These are phyloP conservation scores for Pulveroboletus sp. DNA, from an alignment of 768 basidiomycete species.

Conservation along the genomic window DNA sequence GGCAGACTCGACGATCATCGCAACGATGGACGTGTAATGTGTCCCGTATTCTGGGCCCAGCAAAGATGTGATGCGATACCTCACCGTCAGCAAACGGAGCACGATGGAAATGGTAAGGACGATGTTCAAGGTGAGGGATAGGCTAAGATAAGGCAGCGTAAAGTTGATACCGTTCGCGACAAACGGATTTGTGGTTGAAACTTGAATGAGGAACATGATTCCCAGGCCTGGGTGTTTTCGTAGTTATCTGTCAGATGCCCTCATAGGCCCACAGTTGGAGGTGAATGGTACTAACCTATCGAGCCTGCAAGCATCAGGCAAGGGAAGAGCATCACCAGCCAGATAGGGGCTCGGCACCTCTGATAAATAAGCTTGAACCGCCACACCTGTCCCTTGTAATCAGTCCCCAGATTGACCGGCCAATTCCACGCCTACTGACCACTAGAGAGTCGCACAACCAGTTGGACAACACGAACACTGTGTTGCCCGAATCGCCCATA, in stretches of 20 bases:
- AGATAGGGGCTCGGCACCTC: not conserved
- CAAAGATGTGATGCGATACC: constrained; percentile 1
- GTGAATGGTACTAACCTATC: not conserved
- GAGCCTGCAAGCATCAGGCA: constrained; percentile 10
- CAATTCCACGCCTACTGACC: constrained; percentile 4
- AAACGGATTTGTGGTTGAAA: constrained; percentile 12
- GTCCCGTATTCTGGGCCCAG: constrained; percentile 22
- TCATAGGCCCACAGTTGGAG: not conserved
- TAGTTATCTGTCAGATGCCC: not conserved
- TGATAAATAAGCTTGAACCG: constrained; percentile 18
- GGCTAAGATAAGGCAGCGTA: constrained; percentile 20
- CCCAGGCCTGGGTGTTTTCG: constrained; percentile 3
- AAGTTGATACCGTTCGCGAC: constrained; percentile 10
- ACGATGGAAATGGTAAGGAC: constrained; percentile 31
- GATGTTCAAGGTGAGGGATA: constrained; percentile 31
- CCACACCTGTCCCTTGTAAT: constrained; percentile 9
- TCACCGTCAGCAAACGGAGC: constrained; percentile 22
- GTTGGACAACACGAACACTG: constrained; percentile 1
- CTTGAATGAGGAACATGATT: constrained; percentile 9
- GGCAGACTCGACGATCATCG: constrained; percentile 35
- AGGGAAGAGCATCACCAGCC: constrained; percentile 9
- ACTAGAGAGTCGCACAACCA: constrained; percentile 18
- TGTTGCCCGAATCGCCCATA: constrained; percentile 11
- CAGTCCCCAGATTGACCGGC: not conserved
- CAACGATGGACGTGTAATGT: constrained; percentile 28